phyloP scores from a whole-genome alignment of 1,284 basidiomycete genomes.

The Coniophora puteana region DNA sequence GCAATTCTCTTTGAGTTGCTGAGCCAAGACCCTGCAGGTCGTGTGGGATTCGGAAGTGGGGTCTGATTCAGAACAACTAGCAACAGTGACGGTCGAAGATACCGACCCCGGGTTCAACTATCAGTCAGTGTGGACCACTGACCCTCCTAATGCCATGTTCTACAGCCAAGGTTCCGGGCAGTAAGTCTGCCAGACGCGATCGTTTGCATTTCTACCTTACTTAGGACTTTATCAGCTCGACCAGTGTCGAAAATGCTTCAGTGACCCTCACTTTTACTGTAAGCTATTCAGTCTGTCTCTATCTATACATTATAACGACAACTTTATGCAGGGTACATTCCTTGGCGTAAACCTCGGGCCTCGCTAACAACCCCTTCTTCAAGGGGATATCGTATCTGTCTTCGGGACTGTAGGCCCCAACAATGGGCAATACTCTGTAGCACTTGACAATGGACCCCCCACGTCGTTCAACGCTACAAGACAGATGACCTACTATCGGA shows the following conservation, averaged over 20 bases:
- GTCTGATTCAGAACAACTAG: constrained; percentile 13
- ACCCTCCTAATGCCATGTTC: constrained; percentile 10
- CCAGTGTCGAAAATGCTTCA: constrained; percentile 19
- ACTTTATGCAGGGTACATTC: constrained; percentile 19
- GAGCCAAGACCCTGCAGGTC: constrained; percentile 13
- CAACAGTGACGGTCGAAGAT: constrained; percentile 19
- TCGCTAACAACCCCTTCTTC: neutral
- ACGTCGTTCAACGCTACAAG: constrained; percentile 22
- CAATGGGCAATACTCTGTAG: constrained; percentile 24
- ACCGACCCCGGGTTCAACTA: constrained; percentile 27
- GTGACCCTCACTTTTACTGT: constrained; percentile 28
- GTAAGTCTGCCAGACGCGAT: constrained; percentile 18
- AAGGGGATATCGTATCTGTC: constrained; percentile 24
- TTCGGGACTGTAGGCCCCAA: constrained; percentile 25
- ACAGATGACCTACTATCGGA: constrained; percentile 21
- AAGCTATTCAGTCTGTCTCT: constrained; percentile 7
- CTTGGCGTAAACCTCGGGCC: neutral
- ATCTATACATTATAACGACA: constrained; percentile 2
- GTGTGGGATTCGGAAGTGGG: constrained; percentile 28
- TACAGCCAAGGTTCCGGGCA: constrained; percentile 29
- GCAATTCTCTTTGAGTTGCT: neutral
- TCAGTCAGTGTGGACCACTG: constrained; percentile 21
- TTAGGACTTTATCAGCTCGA: constrained; percentile 17
- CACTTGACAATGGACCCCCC: constrained; percentile 18
- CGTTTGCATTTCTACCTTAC: neutral